Conservation (phyloP, 306 rosid genomes). For the Adenanthera pavonina region DNA sequence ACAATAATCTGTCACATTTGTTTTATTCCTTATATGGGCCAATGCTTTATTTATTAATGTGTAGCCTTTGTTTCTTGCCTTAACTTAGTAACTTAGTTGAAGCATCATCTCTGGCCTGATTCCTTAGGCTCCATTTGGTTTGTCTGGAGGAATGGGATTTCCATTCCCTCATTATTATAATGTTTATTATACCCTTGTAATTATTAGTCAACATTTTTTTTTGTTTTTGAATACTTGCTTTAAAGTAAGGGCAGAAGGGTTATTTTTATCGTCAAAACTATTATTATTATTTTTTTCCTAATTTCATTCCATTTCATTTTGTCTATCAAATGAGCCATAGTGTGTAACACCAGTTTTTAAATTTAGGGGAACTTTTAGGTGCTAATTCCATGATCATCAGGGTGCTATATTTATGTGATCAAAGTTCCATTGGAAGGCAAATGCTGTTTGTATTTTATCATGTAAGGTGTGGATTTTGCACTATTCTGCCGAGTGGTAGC, state of each 20-base stretch:
- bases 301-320: background rate
- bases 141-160: background rate
- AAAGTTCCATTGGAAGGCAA: background rate
- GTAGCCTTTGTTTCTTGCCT: constrained; percentile 22
- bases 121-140: background rate
- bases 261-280: no score
- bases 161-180: background rate
- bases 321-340: background rate
- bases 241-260: background rate
- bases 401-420: background rate
- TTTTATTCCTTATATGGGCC: background rate
- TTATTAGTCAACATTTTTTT: background rate
- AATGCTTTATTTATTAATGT: background rate
- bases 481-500: background rate
- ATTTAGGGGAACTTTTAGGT: background rate
- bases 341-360: background rate
- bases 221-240: no score
- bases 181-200: background rate
- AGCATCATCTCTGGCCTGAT: background rate
- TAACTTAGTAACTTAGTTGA: constrained; percentile 1
- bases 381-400: background rate
- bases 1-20: background rate
- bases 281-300: no score
- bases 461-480: background rate
- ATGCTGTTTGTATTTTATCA: background rate